Evolutionary conservation across 2,329 filamentous ascomycete genomes (phyloP).

Genomic region (Iodosphaeria phyllophila): DNA sequence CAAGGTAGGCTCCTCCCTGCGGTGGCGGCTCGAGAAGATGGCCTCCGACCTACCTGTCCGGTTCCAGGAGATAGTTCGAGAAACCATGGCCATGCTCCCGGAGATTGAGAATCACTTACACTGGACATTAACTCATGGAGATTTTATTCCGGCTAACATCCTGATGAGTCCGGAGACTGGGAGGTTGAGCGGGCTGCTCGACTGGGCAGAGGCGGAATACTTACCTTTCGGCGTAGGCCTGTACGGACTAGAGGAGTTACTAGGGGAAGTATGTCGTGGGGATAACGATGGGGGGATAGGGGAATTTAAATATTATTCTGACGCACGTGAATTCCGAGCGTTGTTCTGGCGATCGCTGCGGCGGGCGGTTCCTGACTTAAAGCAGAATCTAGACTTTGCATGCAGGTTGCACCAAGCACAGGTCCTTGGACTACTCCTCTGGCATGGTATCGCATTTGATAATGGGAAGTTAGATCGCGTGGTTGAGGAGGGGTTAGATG

Average conservation of each 20-base stretch:
- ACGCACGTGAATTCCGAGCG: constrained; percentile 21
- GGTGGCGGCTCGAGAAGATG: constrained; percentile 19
- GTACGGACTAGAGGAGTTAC: constrained; percentile 40
- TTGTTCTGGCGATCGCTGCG: constrained; percentile 29
- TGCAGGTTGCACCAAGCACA: no score
- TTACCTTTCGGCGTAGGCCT: constrained; percentile 39
- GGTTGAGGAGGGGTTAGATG: constrained; percentile 29
- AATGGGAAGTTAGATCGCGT: constrained; percentile 38
- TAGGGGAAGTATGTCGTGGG: constrained; percentile 28
- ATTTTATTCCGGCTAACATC: constrained; percentile 38
- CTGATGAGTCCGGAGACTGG: constrained; percentile 26
- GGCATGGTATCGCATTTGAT: constrained; percentile 46
- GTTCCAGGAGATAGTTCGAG: constrained; percentile 11
- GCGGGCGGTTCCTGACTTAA: constrained; percentile 16
- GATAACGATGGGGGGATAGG: constrained; percentile 10
- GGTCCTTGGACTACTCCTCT: constrained; percentile 36
- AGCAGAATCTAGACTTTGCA: no score
- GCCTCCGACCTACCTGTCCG: constrained; percentile 15
- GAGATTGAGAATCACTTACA: constrained; percentile 25
- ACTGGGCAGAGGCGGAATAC: constrained; percentile 46
- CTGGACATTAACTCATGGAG: constrained; percentile 40
- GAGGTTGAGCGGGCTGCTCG: constrained; percentile 32
- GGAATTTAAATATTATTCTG: constrained; percentile 24
- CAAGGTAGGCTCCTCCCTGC: constrained; percentile 21
- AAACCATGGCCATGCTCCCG: constrained; percentile 11